Conservation (phyloP, 2,329 filamentous ascomycete genomes). For the Aspergillus unguis region DNA sequence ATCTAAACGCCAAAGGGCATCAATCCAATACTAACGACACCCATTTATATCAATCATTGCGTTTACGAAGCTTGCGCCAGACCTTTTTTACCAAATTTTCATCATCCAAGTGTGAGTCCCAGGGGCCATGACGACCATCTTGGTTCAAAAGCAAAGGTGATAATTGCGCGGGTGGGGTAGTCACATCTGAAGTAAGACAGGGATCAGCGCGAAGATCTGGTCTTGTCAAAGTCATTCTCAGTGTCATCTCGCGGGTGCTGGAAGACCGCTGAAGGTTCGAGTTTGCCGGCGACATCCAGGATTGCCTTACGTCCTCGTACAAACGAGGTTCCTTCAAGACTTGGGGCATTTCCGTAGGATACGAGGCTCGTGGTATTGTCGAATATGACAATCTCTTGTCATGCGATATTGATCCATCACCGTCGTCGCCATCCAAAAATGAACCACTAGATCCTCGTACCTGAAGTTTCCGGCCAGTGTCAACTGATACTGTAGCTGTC, state of each 20-base stretch:
- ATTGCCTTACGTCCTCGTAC: constrained; percentile 15
- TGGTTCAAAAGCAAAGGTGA: constrained; percentile 50
- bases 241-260: constrained; percentile 80
- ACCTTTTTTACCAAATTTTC: constrained; percentile 43
- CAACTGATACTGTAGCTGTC: constrained; percentile 13
- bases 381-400: constrained; percentile 25
- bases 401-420: constrained; percentile 44
- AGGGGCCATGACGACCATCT: constrained; percentile 30
- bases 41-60: neutral
- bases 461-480: constrained; percentile 35
- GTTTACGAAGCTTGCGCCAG: constrained; percentile 40
- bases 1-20: neutral
- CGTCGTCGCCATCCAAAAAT: constrained; percentile 46
- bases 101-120: constrained; percentile 43
- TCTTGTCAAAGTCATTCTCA: constrained; percentile 91
- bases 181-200: constrained; percentile 56
- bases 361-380: constrained; percentile 11
- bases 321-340: constrained; percentile 15
- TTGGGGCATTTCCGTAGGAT: constrained; percentile 12
- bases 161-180: constrained; percentile 54
- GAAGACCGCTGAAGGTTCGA: constrained; percentile 51
- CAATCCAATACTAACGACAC: neutral
- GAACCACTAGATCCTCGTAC: constrained; percentile 48
- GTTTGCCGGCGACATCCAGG: constrained; percentile 26
- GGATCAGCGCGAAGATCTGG: constrained; percentile 66